These are phyloP conservation scores for Straminergon stramineum DNA, from an alignment of 225 moss, liverwort and hornwort species.

Conservation along the genomic window DNA sequence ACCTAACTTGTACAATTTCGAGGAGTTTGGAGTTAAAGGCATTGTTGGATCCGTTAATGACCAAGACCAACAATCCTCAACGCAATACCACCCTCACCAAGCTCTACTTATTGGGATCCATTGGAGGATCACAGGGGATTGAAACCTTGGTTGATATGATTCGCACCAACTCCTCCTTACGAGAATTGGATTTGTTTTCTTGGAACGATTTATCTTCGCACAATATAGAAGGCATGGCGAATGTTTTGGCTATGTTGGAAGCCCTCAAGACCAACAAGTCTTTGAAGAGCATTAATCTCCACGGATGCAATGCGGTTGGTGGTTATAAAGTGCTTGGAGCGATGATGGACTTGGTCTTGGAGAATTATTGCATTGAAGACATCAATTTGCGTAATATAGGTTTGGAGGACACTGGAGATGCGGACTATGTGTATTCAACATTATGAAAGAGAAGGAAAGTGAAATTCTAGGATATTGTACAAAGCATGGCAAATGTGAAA, in stretches of 20 bases:
- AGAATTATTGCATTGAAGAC: neutral
- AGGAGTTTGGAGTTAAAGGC: neutral
- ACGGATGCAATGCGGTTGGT: fast-evolving
- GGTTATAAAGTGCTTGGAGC: neutral
- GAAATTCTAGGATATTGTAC: neutral
- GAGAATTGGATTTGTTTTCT: neutral
- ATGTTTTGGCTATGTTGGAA: neutral
- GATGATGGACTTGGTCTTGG: neutral
- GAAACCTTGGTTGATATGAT: neutral
- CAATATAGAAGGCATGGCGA: neutral
- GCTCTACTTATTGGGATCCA: fast-evolving
- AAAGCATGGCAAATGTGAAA: neutral
- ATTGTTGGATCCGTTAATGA: neutral
- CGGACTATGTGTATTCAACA: neutral
- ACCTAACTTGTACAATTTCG: fast-evolving
- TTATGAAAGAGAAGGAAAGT: neutral
- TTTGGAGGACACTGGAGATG: fast-evolving
- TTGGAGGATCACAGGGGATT: neutral
- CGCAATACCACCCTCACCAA: neutral
- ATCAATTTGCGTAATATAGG: fast-evolving
- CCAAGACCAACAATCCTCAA: neutral
- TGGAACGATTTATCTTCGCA: fast-evolving
- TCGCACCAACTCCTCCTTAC: neutral
- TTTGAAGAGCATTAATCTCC: neutral
- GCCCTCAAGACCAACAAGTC: neutral